Evolutionary conservation across 768 basidiomycete genomes (phyloP).

Genomic region (Rhodotorula kratochvilovae): DNA sequence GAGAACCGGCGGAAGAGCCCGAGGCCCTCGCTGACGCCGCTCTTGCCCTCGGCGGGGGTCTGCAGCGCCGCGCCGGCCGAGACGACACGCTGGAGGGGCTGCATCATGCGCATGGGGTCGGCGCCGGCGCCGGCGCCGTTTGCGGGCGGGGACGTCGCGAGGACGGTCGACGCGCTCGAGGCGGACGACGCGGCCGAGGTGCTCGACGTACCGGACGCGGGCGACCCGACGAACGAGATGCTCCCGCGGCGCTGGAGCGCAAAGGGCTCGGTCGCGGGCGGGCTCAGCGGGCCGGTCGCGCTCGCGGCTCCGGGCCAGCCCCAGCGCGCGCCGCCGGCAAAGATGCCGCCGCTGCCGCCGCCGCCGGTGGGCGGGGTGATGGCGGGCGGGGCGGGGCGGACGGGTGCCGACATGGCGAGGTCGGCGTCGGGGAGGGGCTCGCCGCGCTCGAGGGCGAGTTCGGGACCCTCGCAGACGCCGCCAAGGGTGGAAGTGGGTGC

Average conservation of each 20-base stretch:
- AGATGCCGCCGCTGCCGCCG: slow-evolving; percentile 3
- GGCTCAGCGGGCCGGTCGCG: background rate
- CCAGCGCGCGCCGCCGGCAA: slow-evolving; percentile 30
- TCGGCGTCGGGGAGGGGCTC: slow-evolving; percentile 3
- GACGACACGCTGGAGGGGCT: slow-evolving; percentile 33
- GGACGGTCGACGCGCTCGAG: background rate
- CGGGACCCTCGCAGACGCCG: slow-evolving; percentile 33
- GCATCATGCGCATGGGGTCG: slow-evolving; percentile 24
- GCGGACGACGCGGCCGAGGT: background rate
- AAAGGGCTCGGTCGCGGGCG: background rate
- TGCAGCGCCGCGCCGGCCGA: slow-evolving; percentile 28
- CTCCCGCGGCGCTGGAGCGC: background rate
- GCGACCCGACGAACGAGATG: background rate
- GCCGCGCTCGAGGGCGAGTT: slow-evolving; percentile 26
- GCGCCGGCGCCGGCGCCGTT: background rate
- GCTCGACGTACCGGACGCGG: no score
- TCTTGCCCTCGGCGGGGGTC: slow-evolving; percentile 4
- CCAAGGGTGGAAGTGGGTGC: slow-evolving; percentile 13
- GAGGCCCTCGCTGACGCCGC: slow-evolving; percentile 8
- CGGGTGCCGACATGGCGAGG: background rate
- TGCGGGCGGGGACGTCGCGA: background rate
- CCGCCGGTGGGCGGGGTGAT: background rate
- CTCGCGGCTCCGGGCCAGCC: slow-evolving; percentile 17
- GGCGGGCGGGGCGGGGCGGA: background rate
- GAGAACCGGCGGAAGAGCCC: slow-evolving; percentile 27